Evolutionary conservation across 225 moss, liverwort and hornwort species (phyloP).

Genomic region (Takakia lepidozioides): DNA sequence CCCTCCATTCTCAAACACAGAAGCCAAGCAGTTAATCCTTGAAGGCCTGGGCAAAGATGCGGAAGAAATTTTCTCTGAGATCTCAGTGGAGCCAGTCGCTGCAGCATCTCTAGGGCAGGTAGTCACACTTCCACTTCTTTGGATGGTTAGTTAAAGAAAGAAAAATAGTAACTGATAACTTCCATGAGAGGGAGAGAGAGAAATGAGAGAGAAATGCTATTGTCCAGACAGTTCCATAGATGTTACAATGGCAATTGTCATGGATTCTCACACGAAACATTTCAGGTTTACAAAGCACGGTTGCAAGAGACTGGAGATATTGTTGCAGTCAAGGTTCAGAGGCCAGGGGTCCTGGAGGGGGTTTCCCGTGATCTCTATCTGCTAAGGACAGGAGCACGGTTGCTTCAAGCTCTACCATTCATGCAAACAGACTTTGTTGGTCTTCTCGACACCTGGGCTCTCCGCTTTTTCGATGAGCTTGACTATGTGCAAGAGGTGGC

Average conservation of each 20-base stretch:
- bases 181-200: too few species aligned
- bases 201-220: too few species aligned
- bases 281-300: constrained; percentile 90
- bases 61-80: constrained; percentile 61
- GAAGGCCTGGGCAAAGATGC: constrained; percentile 57
- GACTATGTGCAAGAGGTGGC: constrained; percentile 88
- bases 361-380: constrained; percentile 83
- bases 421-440: constrained; percentile 74
- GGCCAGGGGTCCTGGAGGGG: constrained; percentile 86
- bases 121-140: not conserved
- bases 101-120: constrained; percentile 92
- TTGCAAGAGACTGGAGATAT: constrained; percentile 44
- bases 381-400: constrained; percentile 46
- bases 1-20: constrained; percentile 66
- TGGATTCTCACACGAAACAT: too few species aligned
- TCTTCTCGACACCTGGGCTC: constrained; percentile 85
- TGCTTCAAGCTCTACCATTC: constrained; percentile 58
- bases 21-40: constrained; percentile 52
- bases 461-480: constrained; percentile 95
- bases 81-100: constrained; percentile 65
- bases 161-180: not conserved
- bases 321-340: constrained; percentile 88
- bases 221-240: too few species aligned
- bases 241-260: too few species aligned
- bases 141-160: not conserved